phyloP scores from a whole-genome alignment of 2,329 filamentous ascomycete species.

The Pseudogymnoascus sp. region DNA sequence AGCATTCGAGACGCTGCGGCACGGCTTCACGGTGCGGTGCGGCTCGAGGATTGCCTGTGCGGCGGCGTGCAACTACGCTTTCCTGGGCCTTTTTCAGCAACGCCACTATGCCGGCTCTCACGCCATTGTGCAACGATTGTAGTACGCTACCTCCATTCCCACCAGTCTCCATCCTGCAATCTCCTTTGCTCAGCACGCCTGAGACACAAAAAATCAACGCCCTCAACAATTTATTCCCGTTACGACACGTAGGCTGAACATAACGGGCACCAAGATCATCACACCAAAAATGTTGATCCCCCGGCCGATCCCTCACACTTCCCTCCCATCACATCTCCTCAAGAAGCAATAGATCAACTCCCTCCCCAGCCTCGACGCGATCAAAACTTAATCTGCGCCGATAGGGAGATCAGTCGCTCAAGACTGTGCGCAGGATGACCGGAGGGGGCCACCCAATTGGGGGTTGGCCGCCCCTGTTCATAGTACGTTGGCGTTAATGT shows the following conservation, averaged over 20 bases:
- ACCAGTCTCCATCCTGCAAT: neutral
- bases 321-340: neutral
- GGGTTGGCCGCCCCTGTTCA: neutral
- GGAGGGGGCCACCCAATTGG: neutral
- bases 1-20: neutral
- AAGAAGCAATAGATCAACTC: slow-evolving; percentile 3
- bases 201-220: neutral
- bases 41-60: neutral
- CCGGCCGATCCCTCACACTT: neutral
- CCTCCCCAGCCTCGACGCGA: neutral
- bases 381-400: slow-evolving; percentile 3
- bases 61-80: neutral
- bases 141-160: neutral
- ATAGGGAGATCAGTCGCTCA: neutral
- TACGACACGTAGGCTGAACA: neutral
- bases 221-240: neutral
- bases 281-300: neutral
- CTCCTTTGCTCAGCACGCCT: neutral
- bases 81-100: neutral
- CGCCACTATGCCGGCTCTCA: neutral
- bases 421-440: neutral
- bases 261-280: neutral
- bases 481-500: neutral
- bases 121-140: neutral
- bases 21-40: neutral